Evolutionary conservation across 352 stramenopile genomes (phyloP).

Genomic region (Phytophthora ramorum): DNA sequence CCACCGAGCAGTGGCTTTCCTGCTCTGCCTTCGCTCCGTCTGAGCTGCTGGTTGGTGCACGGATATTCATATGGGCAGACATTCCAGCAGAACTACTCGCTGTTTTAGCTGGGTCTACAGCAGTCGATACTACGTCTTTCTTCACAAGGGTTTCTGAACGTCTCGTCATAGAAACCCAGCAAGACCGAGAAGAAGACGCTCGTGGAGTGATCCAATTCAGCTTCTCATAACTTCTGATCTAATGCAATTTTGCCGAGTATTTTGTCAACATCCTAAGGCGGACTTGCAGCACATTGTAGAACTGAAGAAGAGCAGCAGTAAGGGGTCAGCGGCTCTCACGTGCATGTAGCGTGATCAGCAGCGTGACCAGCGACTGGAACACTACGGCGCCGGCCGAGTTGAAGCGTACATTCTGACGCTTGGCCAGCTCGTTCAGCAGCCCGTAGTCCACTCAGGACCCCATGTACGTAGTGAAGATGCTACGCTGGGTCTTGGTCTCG

Average conservation of each 20-base stretch:
- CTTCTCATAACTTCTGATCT: constrained; percentile 5
- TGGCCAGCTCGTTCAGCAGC: constrained; percentile 80
- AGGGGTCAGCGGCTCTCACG: constrained; percentile 47
- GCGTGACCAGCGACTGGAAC: constrained; percentile 79
- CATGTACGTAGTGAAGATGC: constrained; percentile 85
- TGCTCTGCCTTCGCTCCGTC: constrained; percentile 40
- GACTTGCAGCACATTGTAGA: constrained; percentile 87
- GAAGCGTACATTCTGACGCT: constrained; percentile 69
- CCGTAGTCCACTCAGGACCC: constrained; percentile 79
- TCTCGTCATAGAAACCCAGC: constrained; percentile 13
- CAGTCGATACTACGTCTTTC: constrained; percentile 5
- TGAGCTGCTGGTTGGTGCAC: constrained; percentile 17
- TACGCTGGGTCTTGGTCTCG: constrained; percentile 71
- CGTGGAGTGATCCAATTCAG: constrained; percentile 8
- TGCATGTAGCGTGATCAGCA: constrained; percentile 78
- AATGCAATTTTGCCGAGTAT: constrained; percentile 17
- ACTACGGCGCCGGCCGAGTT: constrained; percentile 83
- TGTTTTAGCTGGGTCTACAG: neutral
- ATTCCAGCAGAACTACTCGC: constrained; percentile 20
- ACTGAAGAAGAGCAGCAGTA: constrained; percentile 80
- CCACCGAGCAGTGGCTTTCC: constrained; percentile 9
- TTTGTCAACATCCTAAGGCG: constrained; percentile 48
- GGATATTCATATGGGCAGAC: constrained; percentile 16
- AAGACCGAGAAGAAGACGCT: neutral
- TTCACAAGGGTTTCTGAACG: constrained; percentile 25